phyloP scores from a whole-genome alignment of 2,329 filamentous ascomycete species.

The Leptodontidium sp. region DNA sequence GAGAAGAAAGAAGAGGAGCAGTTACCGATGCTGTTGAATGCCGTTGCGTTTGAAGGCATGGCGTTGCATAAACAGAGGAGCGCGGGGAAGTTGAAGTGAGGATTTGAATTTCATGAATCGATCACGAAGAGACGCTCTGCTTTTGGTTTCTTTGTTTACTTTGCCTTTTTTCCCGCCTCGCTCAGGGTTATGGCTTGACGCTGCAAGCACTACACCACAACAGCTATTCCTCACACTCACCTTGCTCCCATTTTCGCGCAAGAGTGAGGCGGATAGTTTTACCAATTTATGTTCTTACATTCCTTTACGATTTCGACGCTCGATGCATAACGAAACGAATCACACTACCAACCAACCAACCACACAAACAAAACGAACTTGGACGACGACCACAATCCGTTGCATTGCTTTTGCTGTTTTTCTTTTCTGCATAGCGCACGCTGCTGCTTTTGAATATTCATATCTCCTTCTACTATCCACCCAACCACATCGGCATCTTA shows the following conservation, averaged over 20 bases:
- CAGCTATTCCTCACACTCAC: not conserved
- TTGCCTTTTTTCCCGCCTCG: not conserved
- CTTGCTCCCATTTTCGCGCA: not conserved
- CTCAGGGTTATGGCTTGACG: not conserved
- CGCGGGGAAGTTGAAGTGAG: conserved; percentile 6
- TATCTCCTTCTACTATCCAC: not conserved
- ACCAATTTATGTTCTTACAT: conserved; percentile 5
- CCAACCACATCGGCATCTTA: no score
- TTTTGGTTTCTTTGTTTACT: not conserved
- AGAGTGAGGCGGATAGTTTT: not conserved
- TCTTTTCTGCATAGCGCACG: not conserved
- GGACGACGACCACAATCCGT: conserved; percentile 13
- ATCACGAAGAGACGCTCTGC: conserved; percentile 13
- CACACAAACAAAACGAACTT: not conserved
- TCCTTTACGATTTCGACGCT: conserved; percentile 20
- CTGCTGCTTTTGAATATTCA: conserved; percentile 11
- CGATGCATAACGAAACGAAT: conserved; percentile 17
- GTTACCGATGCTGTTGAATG: conserved; percentile 27
- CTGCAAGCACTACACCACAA: not conserved
- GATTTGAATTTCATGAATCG: not conserved
- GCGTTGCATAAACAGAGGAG: conserved; percentile 21
- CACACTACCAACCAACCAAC: not conserved
- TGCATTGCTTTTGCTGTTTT: not conserved
- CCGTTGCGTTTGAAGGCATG: conserved; percentile 34
- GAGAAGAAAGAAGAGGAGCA: conserved; percentile 21